Evolutionary conservation across 768 basidiomycete species (phyloP).

Genomic region (Suillus fuscotomentosus): DNA sequence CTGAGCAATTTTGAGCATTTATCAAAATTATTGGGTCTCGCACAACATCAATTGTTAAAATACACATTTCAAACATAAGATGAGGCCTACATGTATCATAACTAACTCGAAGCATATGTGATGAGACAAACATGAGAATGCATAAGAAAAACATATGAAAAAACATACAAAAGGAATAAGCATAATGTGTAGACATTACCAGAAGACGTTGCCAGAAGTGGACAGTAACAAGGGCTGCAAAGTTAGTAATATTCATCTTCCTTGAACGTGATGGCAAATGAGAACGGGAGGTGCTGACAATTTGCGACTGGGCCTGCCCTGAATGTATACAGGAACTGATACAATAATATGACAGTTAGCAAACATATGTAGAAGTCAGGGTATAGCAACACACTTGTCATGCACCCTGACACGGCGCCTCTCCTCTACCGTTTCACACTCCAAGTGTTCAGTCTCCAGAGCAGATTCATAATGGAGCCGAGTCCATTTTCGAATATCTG

Average conservation of each 20-base stretch:
- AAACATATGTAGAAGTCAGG: not conserved
- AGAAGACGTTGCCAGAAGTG: too few species aligned
- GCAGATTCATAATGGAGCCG: not conserved
- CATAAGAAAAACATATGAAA: not conserved
- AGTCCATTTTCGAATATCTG: not conserved
- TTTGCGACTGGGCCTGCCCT: not conserved
- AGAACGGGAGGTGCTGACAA: not conserved
- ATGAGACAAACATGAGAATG: not conserved
- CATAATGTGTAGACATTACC: not conserved
- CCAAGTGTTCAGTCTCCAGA: not conserved
- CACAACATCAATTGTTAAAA: too few species aligned
- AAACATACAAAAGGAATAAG: not conserved
- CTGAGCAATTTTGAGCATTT: not conserved
- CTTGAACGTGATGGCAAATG: not conserved
- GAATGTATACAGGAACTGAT: not conserved
- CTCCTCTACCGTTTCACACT: not conserved
- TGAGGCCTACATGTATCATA: not conserved
- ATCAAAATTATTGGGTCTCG: too few species aligned
- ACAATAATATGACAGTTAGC: not conserved
- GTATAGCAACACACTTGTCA: not conserved
- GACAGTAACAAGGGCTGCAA: not conserved
- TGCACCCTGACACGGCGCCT: not conserved
- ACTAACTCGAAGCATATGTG: not conserved
- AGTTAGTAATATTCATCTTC: not conserved
- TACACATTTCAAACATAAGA: too few species aligned